A percentile compares a stretch with the other conserved stretches of the same genome.
phyloP scores from a whole-genome alignment of 495 filamentous ascomycete genomes.

The Rhypophila decipiens region DNA sequence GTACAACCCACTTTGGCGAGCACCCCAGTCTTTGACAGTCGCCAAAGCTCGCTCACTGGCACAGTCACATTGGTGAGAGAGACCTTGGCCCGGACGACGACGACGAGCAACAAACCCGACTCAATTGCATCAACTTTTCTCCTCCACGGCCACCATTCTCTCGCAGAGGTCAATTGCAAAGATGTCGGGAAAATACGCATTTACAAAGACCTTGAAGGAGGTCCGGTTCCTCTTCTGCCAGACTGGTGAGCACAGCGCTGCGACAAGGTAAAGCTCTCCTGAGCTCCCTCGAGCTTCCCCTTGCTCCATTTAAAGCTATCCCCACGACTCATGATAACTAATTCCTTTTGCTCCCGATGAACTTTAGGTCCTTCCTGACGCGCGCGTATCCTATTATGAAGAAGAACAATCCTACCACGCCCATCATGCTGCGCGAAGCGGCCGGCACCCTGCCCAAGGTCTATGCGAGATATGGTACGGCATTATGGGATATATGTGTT shows the following conservation, averaged over 20 bases:
- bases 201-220: conserved; percentile 83
- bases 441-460: conserved; percentile 72
- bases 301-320: too few species aligned
- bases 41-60: too few species aligned
- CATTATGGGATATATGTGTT: neutral
- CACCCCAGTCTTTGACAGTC: too few species aligned
- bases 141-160: conserved; percentile 7
- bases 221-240: conserved; percentile 97
- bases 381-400: conserved; percentile 98
- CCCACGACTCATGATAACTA: neutral
- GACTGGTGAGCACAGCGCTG: conserved; percentile 78
- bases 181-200: conserved; percentile 93
- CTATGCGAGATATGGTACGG: conserved; percentile 88
- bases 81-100: too few species aligned
- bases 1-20: too few species aligned
- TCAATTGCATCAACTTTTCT: conserved; percentile 1
- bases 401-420: conserved; percentile 92
- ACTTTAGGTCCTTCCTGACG: conserved; percentile 75
- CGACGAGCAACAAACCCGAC: too few species aligned
- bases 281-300: neutral
- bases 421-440: conserved; percentile 92
- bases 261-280: conserved; percentile 59
- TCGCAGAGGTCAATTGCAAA: conserved; percentile 19
- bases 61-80: too few species aligned
- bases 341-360: neutral